A percentile compares a stretch with the other conserved stretches of the same genome.
Conservation (phyloP, 2,329 filamentous ascomycete species). For the Aspergillus fumigatiaffinis region DNA sequence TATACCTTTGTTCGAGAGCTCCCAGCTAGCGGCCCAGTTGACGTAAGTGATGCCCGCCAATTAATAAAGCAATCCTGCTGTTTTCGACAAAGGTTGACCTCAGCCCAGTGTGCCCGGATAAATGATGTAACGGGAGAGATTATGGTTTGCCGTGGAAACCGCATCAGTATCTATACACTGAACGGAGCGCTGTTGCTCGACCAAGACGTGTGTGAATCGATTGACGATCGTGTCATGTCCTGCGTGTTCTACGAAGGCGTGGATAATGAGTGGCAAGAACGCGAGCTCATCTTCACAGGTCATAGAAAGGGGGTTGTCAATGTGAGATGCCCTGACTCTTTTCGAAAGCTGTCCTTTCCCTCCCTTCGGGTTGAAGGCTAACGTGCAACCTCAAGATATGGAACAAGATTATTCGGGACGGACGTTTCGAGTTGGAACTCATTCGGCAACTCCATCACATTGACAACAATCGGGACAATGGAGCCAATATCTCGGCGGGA, state of each 20-base stretch:
- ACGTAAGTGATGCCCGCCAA: conserved; percentile 29
- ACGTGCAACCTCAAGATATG: conserved; percentile 44
- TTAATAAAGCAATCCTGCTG: background rate
- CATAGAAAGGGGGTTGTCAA: conserved; percentile 82
- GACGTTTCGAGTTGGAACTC: conserved; percentile 71
- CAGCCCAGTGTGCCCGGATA: conserved; percentile 71
- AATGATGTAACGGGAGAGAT: conserved; percentile 91
- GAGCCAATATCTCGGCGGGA: conserved; percentile 55
- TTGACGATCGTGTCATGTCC: conserved; percentile 72
- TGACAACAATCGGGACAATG: conserved; percentile 62
- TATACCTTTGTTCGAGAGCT: conserved; percentile 79
- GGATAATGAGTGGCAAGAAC: conserved; percentile 87
- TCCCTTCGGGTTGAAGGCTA: conserved; percentile 4
- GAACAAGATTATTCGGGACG: conserved; percentile 54
- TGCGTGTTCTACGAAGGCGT: conserved; percentile 92
- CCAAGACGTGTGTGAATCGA: conserved; percentile 69
- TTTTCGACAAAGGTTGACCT: conserved; percentile 3
- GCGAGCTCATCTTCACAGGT: conserved; percentile 81
- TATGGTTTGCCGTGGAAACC: conserved; percentile 72
- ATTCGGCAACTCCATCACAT: conserved; percentile 78
- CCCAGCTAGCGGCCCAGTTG: conserved; percentile 51
- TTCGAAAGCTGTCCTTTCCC: conserved; percentile 14
- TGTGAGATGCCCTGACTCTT: conserved; percentile 28
- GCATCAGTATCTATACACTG: conserved; percentile 75
- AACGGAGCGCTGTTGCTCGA: conserved; percentile 81